Evolutionary conservation across 1,284 basidiomycete genomes (phyloP).

Genomic region (Blastosporella zonata): DNA sequence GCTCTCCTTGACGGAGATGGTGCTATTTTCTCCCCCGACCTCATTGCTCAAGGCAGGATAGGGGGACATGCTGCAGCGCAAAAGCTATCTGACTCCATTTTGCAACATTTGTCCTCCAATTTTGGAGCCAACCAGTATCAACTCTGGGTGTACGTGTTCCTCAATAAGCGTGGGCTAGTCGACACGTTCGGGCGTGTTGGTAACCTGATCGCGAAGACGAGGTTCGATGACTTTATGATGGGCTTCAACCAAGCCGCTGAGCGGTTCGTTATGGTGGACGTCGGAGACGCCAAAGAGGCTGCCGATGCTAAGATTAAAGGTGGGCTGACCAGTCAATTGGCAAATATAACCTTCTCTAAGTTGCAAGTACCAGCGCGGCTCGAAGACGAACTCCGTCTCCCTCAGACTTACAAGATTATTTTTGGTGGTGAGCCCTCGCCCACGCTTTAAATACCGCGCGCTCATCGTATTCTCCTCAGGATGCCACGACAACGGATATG

Average conservation of each 20-base stretch:
- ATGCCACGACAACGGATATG: slow-evolving; percentile 74
- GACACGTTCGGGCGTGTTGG: slow-evolving; percentile 48
- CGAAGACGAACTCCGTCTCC: slow-evolving; percentile 57
- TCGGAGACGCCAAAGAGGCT: slow-evolving; percentile 69
- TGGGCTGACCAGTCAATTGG: slow-evolving; percentile 23
- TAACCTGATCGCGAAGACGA: slow-evolving; percentile 35
- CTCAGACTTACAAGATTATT: slow-evolving; percentile 59
- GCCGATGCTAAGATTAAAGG: slow-evolving; percentile 74
- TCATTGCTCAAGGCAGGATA: slow-evolving; percentile 50
- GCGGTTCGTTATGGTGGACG: slow-evolving; percentile 67
- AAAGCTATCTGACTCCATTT: slow-evolving; percentile 48
- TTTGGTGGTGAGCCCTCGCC: slow-evolving; percentile 48
- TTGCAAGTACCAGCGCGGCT: slow-evolving; percentile 42
- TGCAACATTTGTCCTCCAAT: slow-evolving; percentile 38
- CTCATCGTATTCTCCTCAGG: slow-evolving; percentile 32
- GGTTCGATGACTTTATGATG: slow-evolving; percentile 59
- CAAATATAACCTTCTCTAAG: neutral
- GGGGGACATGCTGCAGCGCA: slow-evolving; percentile 58
- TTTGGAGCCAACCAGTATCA: slow-evolving; percentile 45
- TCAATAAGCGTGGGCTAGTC: slow-evolving; percentile 57
- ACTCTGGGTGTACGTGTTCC: slow-evolving; percentile 62
- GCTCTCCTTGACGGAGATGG: slow-evolving; percentile 69
- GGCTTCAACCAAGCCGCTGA: slow-evolving; percentile 67
- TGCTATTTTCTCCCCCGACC: slow-evolving; percentile 51
- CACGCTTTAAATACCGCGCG: neutral